phyloP scores from a whole-genome alignment of 2,329 filamentous ascomycete species.

The Xylaria hypoxylon region DNA sequence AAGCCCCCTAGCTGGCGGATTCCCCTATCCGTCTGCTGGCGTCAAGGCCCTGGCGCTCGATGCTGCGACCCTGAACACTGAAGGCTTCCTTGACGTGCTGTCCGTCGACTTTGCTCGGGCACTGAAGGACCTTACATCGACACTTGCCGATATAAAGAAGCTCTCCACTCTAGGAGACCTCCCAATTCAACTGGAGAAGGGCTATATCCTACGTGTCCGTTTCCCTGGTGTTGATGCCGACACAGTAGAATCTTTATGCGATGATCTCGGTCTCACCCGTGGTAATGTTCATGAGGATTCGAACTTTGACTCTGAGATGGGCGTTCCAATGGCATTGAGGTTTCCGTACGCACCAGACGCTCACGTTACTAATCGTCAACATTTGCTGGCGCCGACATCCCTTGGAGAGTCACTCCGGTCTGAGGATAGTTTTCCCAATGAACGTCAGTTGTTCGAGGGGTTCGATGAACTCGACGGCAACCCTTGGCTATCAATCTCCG shows the following conservation, averaged over 20 bases:
- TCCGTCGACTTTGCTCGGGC: constrained; percentile 89
- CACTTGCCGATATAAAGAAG: constrained; percentile 83
- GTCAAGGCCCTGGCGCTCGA: constrained; percentile 57
- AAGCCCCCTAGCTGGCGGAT: constrained; percentile 72
- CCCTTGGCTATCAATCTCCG: constrained; percentile 61
- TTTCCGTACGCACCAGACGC: constrained; percentile 84
- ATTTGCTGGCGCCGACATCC: constrained; percentile 53
- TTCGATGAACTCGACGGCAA: constrained; percentile 57
- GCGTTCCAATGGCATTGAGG: constrained; percentile 78
- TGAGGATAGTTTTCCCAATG: constrained; percentile 46
- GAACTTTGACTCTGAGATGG: constrained; percentile 75
- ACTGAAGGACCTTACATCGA: constrained; percentile 82
- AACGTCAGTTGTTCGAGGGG: constrained; percentile 56
- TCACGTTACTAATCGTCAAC: constrained; percentile 43
- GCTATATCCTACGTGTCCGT: constrained; percentile 78
- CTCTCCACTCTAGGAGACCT: constrained; percentile 84
- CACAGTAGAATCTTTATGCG: constrained; percentile 84
- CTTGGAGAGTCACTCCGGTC: constrained; percentile 63
- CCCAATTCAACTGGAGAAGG: constrained; percentile 78
- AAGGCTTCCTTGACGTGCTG: constrained; percentile 86
- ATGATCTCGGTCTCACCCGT: constrained; percentile 85
- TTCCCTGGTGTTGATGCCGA: constrained; percentile 91
- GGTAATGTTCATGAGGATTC: constrained; percentile 82
- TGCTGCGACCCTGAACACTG: constrained; percentile 77
- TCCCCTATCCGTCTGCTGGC: constrained; percentile 60